Percentiles rank a stretch among this genome's conserved stretches.
phyloP scores from a whole-genome alignment of 192 early-diverging fungal genomes.

The Entomortierella beljakovae region DNA sequence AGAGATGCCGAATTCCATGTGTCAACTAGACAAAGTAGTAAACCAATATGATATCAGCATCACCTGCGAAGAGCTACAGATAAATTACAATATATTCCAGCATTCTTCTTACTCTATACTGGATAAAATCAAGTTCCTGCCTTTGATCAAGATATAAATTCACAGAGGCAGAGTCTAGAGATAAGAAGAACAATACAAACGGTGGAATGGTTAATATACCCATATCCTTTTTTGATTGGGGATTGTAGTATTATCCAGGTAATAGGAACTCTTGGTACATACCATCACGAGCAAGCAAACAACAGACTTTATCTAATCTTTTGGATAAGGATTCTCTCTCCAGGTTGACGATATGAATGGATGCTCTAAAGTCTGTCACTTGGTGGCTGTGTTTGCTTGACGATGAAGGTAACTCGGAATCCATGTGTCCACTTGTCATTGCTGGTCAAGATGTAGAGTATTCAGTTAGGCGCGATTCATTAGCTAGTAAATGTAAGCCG shows the following conservation, averaged over 20 bases:
- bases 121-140: conserved; percentile 36
- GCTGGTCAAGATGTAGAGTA: not conserved
- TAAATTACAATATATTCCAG: not conserved
- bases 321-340: conserved; percentile 29
- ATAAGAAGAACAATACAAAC: not conserved
- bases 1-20: conserved; percentile 24
- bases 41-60: not conserved
- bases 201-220: not conserved
- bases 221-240: too few species aligned
- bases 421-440: conserved; percentile 22
- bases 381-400: not conserved
- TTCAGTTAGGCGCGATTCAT: not conserved
- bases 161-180: conserved; percentile 29
- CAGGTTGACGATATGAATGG: conserved; percentile 33
- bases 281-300: conserved; percentile 44
- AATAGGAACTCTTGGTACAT: not conserved
- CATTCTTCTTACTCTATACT: conserved; percentile 22
- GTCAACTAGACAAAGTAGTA: conserved; percentile 20
- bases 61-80: not conserved
- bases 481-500: not conserved
- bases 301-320: conserved; percentile 21
- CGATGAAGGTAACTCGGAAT: conserved; percentile 1
- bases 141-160: conserved; percentile 37
- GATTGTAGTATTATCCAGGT: not conserved
- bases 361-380: conserved; percentile 2